Evolutionary conservation across 352 stramenopile species (phyloP), one percentile per base, ranked within the genome.

Genomic region (Thalassiosira exigua): DNA sequence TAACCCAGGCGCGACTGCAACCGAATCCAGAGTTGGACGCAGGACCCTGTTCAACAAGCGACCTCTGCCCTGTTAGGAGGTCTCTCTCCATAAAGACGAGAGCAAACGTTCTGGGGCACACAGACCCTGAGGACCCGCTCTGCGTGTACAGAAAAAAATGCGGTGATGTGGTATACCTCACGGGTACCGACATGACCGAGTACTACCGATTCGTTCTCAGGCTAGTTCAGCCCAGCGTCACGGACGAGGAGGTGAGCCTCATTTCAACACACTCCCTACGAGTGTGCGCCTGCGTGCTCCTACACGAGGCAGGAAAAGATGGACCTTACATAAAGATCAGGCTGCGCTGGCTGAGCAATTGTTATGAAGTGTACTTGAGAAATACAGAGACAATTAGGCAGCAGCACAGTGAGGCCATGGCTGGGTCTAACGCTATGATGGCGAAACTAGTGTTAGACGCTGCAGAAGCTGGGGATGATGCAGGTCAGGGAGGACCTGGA

Each of bases 281-380:
- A 26, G 73, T 82, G 5, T 69, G 26, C 42, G 73, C 73, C 4
- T 42, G n/a, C 19, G 32, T 72, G 3, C 29, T 82, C 0, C 41
- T 82, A 0, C 0, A 60, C 27, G 39, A 75, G 57, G 56, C 64
- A 0, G 65, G 73, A 1, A 68, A 64, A 39, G 26, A 32, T n/a
- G 21, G n/a, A 12, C 4, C 32, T n/a, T 76, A 52, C 29, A 72
- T 75, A 24, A 70, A 75, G 46, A 30, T 59, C 29, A 0, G 65
- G 1, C 19, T 82, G 0, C 41, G 58, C n/a, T 79, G 69, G 69
- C 19, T 67, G 0, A 69, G 69, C 36, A 42, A 79, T 24, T 59
- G 19, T 1, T 79, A 64, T 30, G n/a, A 42, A 22, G 48, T 73
- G 3, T 79, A 72, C 24, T 42, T 79, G 1, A 24, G 53, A 32